Base-by-base conservation (phyloP, 2,329 filamentous ascomycete genomes). In the Hirsutella minnesotensis region DNA sequence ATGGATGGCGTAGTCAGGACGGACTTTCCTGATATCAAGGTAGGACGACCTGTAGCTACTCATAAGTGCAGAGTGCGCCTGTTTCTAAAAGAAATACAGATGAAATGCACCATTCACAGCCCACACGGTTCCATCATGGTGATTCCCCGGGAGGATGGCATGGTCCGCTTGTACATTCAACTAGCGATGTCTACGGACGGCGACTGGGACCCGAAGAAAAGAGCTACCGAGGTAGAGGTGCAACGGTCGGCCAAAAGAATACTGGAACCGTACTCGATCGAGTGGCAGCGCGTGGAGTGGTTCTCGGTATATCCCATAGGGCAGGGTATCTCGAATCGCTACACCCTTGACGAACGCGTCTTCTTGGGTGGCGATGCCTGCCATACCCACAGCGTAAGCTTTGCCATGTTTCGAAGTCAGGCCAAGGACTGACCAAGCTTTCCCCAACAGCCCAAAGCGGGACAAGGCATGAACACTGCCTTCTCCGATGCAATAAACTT, bases 401-500 rank as follows among this genome's bases (percentile, higher is more conserved):
- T 12, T 7, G 24, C 24, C 7, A 12, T 12, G 7, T 27, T 27
- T 12, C 24, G 24, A 27, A 7, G 12, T 27, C 24, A 12, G 7
- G 24, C 12, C 7, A 12, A 7, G 12, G 12, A 7, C 24, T 27
- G 12, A 27, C 24, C 7, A 27, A 7, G 12, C 12, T 12, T 27
- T 27, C 7, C 7, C 24, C 7, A 27, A 72, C 53, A 79, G 75
- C 82, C 82, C 31, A 86, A 86, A 66, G 83, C 82, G 27, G 83
- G 83, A 1, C 83, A 86, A 60, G 83, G 83, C 24, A 87, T 87
- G 83, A 87, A 87, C 55, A 83, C 83, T 0, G 82, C 81, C 3
- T 86, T 87, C 63, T 68, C 84, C 41, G 83, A 90, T 51, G 87
- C 87, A 1, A 77, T 87, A 46, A 96, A 95, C 61, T 70, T 96